These are phyloP conservation scores for Xylaria arbuscula DNA, from an alignment of 2,329 filamentous ascomycete species.

Conservation along the genomic window DNA sequence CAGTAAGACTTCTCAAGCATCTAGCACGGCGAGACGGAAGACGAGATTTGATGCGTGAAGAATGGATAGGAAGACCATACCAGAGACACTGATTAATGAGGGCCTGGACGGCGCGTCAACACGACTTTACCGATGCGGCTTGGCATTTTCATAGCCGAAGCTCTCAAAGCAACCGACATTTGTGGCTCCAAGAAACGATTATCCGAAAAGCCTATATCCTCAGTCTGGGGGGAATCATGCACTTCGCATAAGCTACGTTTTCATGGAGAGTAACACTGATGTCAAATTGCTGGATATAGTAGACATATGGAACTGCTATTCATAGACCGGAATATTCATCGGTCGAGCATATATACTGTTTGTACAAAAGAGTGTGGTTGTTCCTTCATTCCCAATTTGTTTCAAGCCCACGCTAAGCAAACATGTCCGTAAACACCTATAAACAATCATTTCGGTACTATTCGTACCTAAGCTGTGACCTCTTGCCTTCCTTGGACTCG, in stretches of 20 bases:
- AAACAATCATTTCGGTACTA: constrained; percentile 15
- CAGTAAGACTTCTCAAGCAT: constrained; percentile 8
- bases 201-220: background rate
- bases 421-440: constrained; percentile 22
- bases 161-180: background rate
- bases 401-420: constrained; percentile 1
- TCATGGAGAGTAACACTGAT: background rate
- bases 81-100: background rate
- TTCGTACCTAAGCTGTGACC: constrained; percentile 16
- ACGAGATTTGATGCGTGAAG: constrained; percentile 51
- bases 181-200: background rate
- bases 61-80: background rate
- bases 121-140: background rate
- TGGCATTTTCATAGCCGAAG: background rate
- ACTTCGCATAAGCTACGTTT: background rate
- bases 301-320: constrained; percentile 35
- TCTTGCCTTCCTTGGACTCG: constrained; percentile 45
- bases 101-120: background rate
- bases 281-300: constrained; percentile 3
- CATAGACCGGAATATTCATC: constrained; percentile 17
- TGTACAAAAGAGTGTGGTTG: constrained; percentile 39
- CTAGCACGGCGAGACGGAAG: constrained; percentile 48
- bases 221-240: background rate
- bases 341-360: constrained; percentile 14
- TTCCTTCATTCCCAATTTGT: constrained; percentile 26